Evolutionary conservation across 2,329 filamentous ascomycete species (phyloP), one percentile per base, ranked within the genome.

Genomic region (Stachybotrys chlorohalonatus): DNA sequence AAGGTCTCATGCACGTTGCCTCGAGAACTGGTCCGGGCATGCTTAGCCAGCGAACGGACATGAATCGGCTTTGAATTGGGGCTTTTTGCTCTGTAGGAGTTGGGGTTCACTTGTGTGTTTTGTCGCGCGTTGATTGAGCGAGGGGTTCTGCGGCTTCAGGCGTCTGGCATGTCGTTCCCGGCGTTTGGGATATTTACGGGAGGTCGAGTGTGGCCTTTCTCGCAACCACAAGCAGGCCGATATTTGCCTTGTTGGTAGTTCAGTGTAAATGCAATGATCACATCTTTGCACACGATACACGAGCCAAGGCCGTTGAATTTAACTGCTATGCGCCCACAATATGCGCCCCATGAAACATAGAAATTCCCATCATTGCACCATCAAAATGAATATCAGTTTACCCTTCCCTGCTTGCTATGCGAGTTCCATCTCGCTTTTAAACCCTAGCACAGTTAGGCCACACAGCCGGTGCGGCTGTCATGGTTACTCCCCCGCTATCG

Each of bases 1-100:
- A 53, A 52, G 51, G 42, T 45, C 52, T 63, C 63, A 8, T 11
- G 46, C 46, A n/a, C 58, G 62, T 6, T 63, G 65, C 42, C 62
- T 49, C 13, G 8, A 42, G 6, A 42, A 42, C 36, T n/a, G 53
- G 48, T 56, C 57, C 58, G 31, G 51, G 16, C 1, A 49, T 47
- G 36, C 36, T 42, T 13, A 42, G 36, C 9, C 36, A 42, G 36
- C 36, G 6, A 42, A 9, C 13, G 8, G 36, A 13, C 8, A 13
- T 3, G 9, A 9, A 42, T 42, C 36, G 36, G 36, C 36, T 9
- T 42, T 42, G 5, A 42, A 9, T 42, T 42, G 3, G 13, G 9
- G 13, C 36, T 9, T 42, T 9, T 42, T 42, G 36, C 36, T 42
- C 36, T 42, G 36, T 42, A 42, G 9, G 36, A 42, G 36, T 9